Percentiles rank a stretch among this genome's conserved stretches.
phyloP scores from a whole-genome alignment of 805 yeast species.

The Candida maesae region DNA sequence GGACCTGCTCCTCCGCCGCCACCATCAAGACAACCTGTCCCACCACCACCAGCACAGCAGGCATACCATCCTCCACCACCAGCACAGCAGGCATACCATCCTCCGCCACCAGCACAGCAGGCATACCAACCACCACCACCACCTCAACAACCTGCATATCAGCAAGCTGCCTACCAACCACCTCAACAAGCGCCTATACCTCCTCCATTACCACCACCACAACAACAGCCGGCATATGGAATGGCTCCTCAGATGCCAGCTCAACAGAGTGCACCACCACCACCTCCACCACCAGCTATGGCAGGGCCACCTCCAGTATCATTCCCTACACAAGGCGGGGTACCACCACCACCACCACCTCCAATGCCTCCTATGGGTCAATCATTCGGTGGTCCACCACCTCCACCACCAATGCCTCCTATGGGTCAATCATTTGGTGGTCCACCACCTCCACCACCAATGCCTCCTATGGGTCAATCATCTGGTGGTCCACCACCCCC shows the following conservation, averaged over 20 bases:
- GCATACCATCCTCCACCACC: conserved; percentile 25
- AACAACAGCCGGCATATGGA: conserved; percentile 19
- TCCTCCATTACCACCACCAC: conserved; percentile 4
- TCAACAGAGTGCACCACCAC: conserved; percentile 5
- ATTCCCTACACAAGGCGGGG: conserved; percentile 4
- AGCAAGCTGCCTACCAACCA: conserved; percentile 6
- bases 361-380: conserved; percentile 13
- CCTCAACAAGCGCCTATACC: neutral
- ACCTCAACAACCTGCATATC: conserved; percentile 7
- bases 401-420: conserved; percentile 10
- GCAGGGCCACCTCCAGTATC: conserved; percentile 28
- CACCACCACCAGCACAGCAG: conserved; percentile 15
- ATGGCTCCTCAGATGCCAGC: conserved; percentile 16
- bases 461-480: conserved; percentile 11
- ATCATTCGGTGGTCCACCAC: conserved; percentile 9
- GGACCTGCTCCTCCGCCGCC: conserved; percentile 22
- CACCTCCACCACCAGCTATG: conserved; percentile 13
- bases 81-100: conserved; percentile 15
- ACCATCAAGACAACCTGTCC: conserved; percentile 16
- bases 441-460: conserved; percentile 18
- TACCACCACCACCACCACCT: conserved; percentile 17
- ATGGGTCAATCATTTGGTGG: conserved; percentile 10
- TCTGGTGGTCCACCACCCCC: conserved; percentile 10
- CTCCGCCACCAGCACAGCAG: conserved; percentile 26
- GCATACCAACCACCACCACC: conserved; percentile 5